These are phyloP conservation scores for Micromonas pusilla DNA, from an alignment of 139 green algal genomes.

Conservation along the genomic window DNA sequence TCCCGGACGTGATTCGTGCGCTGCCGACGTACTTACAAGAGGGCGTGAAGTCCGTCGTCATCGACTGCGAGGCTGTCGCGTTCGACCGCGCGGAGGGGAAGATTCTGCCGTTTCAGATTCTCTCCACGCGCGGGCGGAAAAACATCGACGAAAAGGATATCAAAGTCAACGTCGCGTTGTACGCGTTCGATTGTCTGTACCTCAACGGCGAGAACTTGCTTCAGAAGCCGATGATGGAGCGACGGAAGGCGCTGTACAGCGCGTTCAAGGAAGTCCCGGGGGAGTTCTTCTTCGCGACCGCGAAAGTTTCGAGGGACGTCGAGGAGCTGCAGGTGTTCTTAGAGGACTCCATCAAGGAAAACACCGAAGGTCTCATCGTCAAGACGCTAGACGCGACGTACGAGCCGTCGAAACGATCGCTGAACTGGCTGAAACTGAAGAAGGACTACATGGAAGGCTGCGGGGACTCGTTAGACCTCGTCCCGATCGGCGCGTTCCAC, in stretches of 20 bases:
- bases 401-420: slow-evolving; percentile 73
- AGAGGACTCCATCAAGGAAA: slow-evolving; percentile 70
- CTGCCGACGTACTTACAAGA: slow-evolving; percentile 36
- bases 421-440: slow-evolving; percentile 96
- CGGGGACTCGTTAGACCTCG: slow-evolving; percentile 92
- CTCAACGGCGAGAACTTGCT: slow-evolving; percentile 81
- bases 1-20: slow-evolving; percentile 68
- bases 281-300: slow-evolving; percentile 70
- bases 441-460: slow-evolving; percentile 96
- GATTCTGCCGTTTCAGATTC: slow-evolving; percentile 90
- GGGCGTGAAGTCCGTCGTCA: slow-evolving; percentile 61
- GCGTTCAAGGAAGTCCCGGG: slow-evolving; percentile 56
- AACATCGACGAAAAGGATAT: slow-evolving; percentile 80
- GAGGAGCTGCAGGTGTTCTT: slow-evolving; percentile 87
- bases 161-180: slow-evolving; percentile 84
- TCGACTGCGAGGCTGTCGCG: slow-evolving; percentile 88
- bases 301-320: slow-evolving; percentile 66
- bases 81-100: slow-evolving; percentile 64
- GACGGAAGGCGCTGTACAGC: slow-evolving; percentile 64
- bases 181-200: slow-evolving; percentile 95
- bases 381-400: slow-evolving; percentile 83
- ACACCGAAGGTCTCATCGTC: slow-evolving; percentile 94
- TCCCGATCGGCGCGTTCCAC: slow-evolving; percentile 66
- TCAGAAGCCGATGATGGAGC: slow-evolving; percentile 36
- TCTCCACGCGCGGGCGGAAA: slow-evolving; percentile 78